phyloP scores from a whole-genome alignment of 192 early-diverging fungal species.

The Backusella circina region DNA sequence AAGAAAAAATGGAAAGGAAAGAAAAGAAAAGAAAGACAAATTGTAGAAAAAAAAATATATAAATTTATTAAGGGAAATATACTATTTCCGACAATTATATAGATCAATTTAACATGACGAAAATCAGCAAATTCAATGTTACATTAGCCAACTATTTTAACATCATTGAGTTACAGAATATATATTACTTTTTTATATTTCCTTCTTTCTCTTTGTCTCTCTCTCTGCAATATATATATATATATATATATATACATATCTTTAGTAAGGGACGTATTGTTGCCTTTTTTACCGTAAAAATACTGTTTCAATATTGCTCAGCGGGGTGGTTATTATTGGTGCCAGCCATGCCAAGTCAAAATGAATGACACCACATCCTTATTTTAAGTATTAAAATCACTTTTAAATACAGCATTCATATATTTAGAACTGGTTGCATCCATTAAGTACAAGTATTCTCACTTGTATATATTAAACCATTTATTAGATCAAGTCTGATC shows the following conservation, averaged over 20 bases:
- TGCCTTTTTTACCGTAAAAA: no score
- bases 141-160: background rate
- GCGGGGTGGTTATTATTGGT: background rate
- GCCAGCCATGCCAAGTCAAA: background rate
- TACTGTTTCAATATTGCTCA: background rate
- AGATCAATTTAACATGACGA: background rate
- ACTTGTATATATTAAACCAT: no score
- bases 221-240: no score
- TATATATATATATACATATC: no score
- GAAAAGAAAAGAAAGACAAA: slow-evolving; percentile 4
- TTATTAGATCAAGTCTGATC: background rate
- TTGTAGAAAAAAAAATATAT: background rate
- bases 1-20: background rate
- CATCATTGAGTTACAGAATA: background rate
- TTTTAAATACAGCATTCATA: background rate
- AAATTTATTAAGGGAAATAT: no score
- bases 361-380: background rate
- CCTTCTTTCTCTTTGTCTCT: no score
- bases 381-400: background rate
- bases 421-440: background rate
- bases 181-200: background rate
- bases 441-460: background rate
- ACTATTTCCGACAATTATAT: background rate
- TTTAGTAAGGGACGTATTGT: no score
- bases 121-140: background rate